Evolutionary conservation across 139 green algal genomes (phyloP).

Genomic region (Yamagishiella unicocca): DNA sequence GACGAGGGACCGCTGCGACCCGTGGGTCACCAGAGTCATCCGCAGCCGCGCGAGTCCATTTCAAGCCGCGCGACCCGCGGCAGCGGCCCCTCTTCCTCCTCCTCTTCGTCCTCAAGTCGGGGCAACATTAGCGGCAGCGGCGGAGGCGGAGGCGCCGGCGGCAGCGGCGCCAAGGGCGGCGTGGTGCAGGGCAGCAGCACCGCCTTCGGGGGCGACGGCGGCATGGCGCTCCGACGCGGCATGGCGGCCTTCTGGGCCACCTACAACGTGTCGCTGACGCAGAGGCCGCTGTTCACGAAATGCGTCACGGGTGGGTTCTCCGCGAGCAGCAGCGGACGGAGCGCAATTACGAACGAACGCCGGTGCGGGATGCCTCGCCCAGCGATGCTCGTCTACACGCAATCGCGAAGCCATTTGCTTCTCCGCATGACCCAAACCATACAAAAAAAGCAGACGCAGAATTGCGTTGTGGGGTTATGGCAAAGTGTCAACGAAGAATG

Average conservation of each 20-base stretch:
- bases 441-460: no score
- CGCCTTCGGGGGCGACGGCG: background rate
- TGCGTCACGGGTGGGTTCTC: slow-evolving; percentile 18
- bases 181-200: background rate
- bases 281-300: slow-evolving; percentile 28
- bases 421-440: no score
- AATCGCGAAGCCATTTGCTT: no score
- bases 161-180: background rate
- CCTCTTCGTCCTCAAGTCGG: background rate
- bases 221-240: slow-evolving; percentile 28
- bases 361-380: no score
- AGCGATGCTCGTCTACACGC: no score
- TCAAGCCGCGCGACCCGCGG: background rate
- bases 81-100: background rate
- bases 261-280: slow-evolving; percentile 30
- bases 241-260: slow-evolving; percentile 23
- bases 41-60: slow-evolving; percentile 1
- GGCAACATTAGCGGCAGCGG: background rate
- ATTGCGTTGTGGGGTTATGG: no score
- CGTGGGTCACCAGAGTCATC: background rate
- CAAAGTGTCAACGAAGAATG: no score
- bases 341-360: no score
- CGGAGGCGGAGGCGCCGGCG: background rate
- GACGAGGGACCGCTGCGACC: background rate
- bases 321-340: no score